Evolutionary conservation across 352 stramenopile genomes (phyloP), one percentile per base, ranked within the genome.

Genomic region (Pythium rhizo-oryzae): DNA sequence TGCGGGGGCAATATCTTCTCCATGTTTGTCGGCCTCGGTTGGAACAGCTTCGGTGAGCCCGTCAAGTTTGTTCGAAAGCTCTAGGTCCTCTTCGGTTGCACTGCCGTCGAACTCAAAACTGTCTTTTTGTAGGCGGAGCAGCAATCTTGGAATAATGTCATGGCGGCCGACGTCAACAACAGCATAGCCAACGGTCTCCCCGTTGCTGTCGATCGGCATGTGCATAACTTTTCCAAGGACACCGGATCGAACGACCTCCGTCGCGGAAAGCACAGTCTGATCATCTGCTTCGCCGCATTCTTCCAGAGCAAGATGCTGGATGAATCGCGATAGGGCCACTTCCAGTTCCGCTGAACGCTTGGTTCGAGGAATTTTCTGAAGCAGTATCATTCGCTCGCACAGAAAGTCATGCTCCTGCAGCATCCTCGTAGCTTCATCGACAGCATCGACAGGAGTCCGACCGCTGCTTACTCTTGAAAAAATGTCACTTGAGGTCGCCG

Each of bases 231-330:
- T 78, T 6, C 78, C 77, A 18, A 91, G 57, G 43, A 92, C 86
- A 12, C 86, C 86, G 62, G 88, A 84, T 1, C 84, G 81, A 59
- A 79, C 82, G 0, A 85, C 77, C 25, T 87, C 76, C 15, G 83
- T 80, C 7, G 86, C 86, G 15, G 83, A 92, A 50, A 84, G 81
- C 21, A 92, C 85, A 35, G 81, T 93, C 51, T 90, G 81, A 58
- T 93, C 85, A 43, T 93, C 85, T 4, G 82, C 82, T 76, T 92
- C 85, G 9, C 85, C 85, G 41, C 84, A 93, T 46, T 90, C 84
- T 55, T 93, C 81, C 24, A 92, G 73, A 33, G 83, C 81, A 15
- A 92, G 59, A 50, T 89, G 85, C 18, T 84, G 69, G 25, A 93
- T 69, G 53, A 84, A 91, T 8, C 79, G 82, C 30, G 83, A 88